A percentile compares a stretch with the other conserved stretches of the same genome.
Evolutionary conservation across 2,329 filamentous ascomycete genomes (phyloP).

Genomic region (Plenodomus lindquistii): DNA sequence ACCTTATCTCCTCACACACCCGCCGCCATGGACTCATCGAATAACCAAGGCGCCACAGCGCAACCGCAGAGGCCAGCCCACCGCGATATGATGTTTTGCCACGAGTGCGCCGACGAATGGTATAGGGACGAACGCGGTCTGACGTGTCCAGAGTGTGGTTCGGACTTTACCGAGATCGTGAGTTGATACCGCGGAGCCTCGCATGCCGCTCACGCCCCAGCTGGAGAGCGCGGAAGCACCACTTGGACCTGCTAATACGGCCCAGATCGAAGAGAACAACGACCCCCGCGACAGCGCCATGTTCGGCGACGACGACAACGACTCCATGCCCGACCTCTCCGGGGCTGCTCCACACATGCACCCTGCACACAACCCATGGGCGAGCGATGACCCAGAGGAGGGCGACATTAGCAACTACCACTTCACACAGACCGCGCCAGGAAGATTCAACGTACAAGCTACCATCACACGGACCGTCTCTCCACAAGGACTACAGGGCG

Average conservation of each 20-base stretch:
- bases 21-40: conserved; percentile 25
- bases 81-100: conserved; percentile 80
- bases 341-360: conserved; percentile 27
- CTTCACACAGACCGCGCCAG: conserved; percentile 43
- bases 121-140: conserved; percentile 70
- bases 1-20: conserved; percentile 2
- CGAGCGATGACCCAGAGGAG: conserved; percentile 55
- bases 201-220: conserved; percentile 6
- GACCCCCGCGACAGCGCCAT: conserved; percentile 61
- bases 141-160: conserved; percentile 74
- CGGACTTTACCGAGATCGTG: conserved; percentile 86
- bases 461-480: conserved; percentile 41
- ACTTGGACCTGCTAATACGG: conserved; percentile 20
- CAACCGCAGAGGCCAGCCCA: conserved; percentile 26
- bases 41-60: conserved; percentile 12
- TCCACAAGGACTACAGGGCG: conserved; percentile 21
- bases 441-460: conserved; percentile 40
- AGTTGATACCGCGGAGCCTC: conserved; percentile 41
- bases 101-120: conserved; percentile 81
- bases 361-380: conserved; percentile 55
- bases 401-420: conserved; percentile 53
- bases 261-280: conserved; percentile 56
- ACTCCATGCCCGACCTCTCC: conserved; percentile 34
- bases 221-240: conserved; percentile 3
- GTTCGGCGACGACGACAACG: conserved; percentile 28